Base-by-base conservation (phyloP, 2,329 filamentous ascomycete species). In the Didymella segeticola region DNA sequence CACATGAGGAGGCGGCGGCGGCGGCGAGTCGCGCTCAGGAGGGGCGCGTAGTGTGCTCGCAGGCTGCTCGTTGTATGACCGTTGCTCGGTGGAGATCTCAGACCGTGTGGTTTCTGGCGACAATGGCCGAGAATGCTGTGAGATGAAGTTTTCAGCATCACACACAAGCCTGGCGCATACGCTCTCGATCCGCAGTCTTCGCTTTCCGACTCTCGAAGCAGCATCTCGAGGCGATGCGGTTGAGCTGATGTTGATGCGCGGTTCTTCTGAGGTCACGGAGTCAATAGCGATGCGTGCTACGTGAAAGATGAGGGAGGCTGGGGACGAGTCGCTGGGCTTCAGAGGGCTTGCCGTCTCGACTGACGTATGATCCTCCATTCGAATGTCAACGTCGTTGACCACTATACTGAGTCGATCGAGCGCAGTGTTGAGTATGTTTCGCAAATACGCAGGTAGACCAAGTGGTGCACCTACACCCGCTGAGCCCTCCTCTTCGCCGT, bases 381-480 rank as follows among this genome's bases (percentile, higher is more conserved):
- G 84, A 58, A 92, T 81, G 10, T 81, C 82, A 50, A 93, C 82
- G 22, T 85, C 82, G 43, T 82, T 83, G 53, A 93, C 85, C 43
- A 79, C 80, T 22, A 93, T 76, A 67, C 89, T 84, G 49, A 88
- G 80, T 38, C 89, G 83, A 72, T 95, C 89, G 22, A 89, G 77
- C 42, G 93, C 85, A 25, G 89, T 89, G 61, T 91, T 87, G 5
- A 93, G 74, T 60, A 91, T 90, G 60, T 83, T 84, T 34, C 87
- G 84, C 39, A 95, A 77, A 59, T 92, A 91, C 0, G 78, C 79
- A 5, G 90, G 90, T 4, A 93, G 77, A 1, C 86, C 86, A 26
- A 92, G 77, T 1, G 85, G 77, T 60, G 89, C 84, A 1, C 90
- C 90, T 19, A 88, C 90, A n/a, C 90, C 90, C 4, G 85, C 72